phyloP scores from a whole-genome alignment of 768 basidiomycete species.

The Lactarius vividus region DNA sequence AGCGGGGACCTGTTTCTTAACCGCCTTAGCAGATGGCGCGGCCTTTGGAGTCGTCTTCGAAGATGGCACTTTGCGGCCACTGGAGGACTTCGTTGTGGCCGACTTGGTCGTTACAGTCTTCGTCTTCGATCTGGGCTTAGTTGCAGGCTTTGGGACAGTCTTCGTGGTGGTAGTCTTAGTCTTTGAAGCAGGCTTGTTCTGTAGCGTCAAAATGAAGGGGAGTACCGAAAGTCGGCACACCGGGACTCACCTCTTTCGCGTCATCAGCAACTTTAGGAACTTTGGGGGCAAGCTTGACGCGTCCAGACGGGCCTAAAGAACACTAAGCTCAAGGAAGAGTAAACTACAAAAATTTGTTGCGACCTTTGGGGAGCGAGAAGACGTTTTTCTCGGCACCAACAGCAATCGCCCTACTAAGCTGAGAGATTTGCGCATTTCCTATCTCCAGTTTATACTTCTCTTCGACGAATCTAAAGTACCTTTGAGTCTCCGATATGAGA shows the following conservation, averaged over 20 bases:
- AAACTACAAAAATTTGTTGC: constrained; percentile 14
- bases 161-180: constrained; percentile 35
- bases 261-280: constrained; percentile 43
- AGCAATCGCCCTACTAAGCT: constrained; percentile 77
- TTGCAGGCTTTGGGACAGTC: constrained; percentile 32
- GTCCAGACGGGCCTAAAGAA: constrained; percentile 44
- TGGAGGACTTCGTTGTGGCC: constrained; percentile 34
- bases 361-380: constrained; percentile 89
- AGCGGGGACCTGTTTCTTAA: constrained; percentile 20
- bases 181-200: constrained; percentile 42
- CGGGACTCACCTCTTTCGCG: constrained; percentile 55
- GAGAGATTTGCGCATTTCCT: constrained; percentile 70
- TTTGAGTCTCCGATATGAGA: constrained; percentile 11
- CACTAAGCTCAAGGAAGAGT: constrained; percentile 8
- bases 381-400: constrained; percentile 79
- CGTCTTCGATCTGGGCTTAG: constrained; percentile 33
- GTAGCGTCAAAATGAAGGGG: constrained; percentile 26
- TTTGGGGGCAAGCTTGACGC: constrained; percentile 72
- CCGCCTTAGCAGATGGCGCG: constrained; percentile 16
- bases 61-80: constrained; percentile 31
- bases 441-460: constrained; percentile 78
- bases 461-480: constrained; percentile 67
- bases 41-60: constrained; percentile 24
- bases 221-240: constrained; percentile 22
- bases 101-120: constrained; percentile 33